Base-by-base conservation (phyloP, 2,329 filamentous ascomycete genomes). In the Dryadomyces quercivorus region DNA sequence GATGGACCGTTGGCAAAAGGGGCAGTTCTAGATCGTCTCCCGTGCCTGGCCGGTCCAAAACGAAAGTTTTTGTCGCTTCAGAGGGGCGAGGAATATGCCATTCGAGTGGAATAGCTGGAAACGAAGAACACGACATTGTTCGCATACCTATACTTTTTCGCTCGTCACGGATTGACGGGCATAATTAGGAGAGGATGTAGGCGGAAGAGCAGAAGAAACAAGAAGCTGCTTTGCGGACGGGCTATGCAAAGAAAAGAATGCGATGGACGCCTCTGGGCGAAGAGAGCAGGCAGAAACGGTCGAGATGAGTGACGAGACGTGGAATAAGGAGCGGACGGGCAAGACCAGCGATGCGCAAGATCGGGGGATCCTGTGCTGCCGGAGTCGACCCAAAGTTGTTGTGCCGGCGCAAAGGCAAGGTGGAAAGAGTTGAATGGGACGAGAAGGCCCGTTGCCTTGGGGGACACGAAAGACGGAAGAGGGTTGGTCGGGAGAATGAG, bases 261-360 rank as follows among this genome's bases (percentile, higher is more conserved):
- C 40, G 42, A 10, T 4, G 26, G 22, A 26, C 20, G 44, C 8
- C 12, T 13, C 16, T 18, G n/a, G 40, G 9, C 47, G 49, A 16
- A 18, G 40, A 46, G 26, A 22, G n/a, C 21, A 15, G 8, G 34
- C 51, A 48, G 20, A 16, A 21, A 5, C 10, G 12, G 47, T 20
- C 15, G 20, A 49, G 16, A 49, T n/a, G 47, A 6, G 4, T 5
- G 26, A 31, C 26, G 26, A 8, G 26, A 34, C 18, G 51, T 26
- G 38, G 34, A 13, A 18, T 58, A 75, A 74, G 73, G 77, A 80
- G 75, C 71, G 77, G 77, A 80, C 77, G 76, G 77, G 66, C 75
- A 71, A 78, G 69, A 76, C 77, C 78, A 81, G 76, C 58, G 50
- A 48, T 47, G 45, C 68, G 70, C 68, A 72, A 76, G 43, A 73